Conservation (phyloP, 2,329 filamentous ascomycete species). For the Helotiales sp. region DNA sequence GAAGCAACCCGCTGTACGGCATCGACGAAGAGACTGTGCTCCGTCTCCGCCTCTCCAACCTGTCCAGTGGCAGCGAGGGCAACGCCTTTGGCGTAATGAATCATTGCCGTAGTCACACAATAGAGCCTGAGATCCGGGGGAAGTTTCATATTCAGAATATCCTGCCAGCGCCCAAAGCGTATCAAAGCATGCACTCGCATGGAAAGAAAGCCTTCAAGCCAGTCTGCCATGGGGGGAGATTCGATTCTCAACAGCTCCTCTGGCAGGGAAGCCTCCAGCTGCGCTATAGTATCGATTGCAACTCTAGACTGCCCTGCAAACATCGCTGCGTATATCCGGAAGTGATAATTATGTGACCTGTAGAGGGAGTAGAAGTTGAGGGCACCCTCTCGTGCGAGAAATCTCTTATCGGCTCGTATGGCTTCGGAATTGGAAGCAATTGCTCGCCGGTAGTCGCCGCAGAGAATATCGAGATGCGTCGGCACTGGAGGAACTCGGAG, state of each 20-base stretch:
- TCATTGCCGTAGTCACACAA: conserved; percentile 71
- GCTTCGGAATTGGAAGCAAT: conserved; percentile 71
- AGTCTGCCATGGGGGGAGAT: conserved; percentile 78
- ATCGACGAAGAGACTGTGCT: conserved; percentile 56
- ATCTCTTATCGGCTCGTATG: conserved; percentile 70
- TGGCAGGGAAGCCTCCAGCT: conserved; percentile 66
- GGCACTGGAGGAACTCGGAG: too few relatives aligned
- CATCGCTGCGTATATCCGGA: conserved; percentile 78
- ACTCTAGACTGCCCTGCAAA: conserved; percentile 69
- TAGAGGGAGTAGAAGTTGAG: conserved; percentile 80
- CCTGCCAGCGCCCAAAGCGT: conserved; percentile 76
- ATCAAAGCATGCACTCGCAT: conserved; percentile 73
- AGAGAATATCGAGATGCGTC: conserved; percentile 74
- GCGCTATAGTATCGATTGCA: conserved; percentile 63
- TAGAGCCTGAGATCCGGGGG: conserved; percentile 66
- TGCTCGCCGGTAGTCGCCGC: conserved; percentile 71
- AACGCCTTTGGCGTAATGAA: conserved; percentile 70
- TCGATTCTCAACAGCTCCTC: conserved; percentile 66
- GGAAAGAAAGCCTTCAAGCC: conserved; percentile 73
- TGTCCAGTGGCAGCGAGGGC: conserved; percentile 64
- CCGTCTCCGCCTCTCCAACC: conserved; percentile 57
- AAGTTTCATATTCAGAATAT: conserved; percentile 61
- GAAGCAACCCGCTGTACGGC: conserved; percentile 58
- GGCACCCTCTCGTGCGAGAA: conserved; percentile 60
- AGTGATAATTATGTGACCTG: conserved; percentile 75